Percentiles rank a stretch among this genome's conserved stretches.
These are phyloP conservation scores for Acanthamoeba castellanii DNA, from an alignment of 208 protist genomes.

Conservation along the genomic window DNA sequence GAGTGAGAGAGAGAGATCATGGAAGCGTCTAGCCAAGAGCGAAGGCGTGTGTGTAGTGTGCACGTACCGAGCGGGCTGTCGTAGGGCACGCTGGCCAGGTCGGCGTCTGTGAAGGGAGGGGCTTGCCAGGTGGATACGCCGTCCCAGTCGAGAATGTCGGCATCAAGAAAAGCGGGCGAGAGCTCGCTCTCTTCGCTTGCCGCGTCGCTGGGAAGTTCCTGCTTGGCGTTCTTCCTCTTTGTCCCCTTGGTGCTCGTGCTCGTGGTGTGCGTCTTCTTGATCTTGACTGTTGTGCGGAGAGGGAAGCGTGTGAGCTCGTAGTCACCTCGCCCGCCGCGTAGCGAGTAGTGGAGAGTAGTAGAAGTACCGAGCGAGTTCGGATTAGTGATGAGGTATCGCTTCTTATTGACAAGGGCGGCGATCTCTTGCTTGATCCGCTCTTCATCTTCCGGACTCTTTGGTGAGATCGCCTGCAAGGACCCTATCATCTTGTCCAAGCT, in stretches of 20 bases:
- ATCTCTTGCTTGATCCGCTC: conserved; percentile 84
- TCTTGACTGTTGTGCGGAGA: not conserved
- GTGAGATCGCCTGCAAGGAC: conserved; percentile 73
- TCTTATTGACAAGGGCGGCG: conserved; percentile 77
- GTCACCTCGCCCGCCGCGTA: no score
- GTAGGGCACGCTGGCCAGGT: not conserved
- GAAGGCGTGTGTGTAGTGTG: no score
- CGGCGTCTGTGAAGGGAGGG: not conserved
- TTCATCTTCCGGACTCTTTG: conserved; percentile 79
- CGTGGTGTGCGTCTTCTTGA: not conserved
- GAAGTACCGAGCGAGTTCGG: conserved; percentile 31
- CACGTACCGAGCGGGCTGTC: conserved; percentile 28
- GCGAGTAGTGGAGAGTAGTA: no score
- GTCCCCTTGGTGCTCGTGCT: not conserved
- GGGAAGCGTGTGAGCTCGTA: not conserved
- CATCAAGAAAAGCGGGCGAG: not conserved
- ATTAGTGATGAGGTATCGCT: conserved; percentile 80
- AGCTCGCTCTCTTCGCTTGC: not conserved
- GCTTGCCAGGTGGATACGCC: not conserved
- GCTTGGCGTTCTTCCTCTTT: not conserved
- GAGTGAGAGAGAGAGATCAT: no score
- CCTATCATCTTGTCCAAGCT: conserved; percentile 85
- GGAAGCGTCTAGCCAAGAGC: no score
- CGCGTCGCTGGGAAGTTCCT: not conserved
- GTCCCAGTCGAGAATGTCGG: conserved; percentile 25